These are phyloP conservation scores for Penicillium sp. DNA, from an alignment of 2,329 filamentous ascomycete genomes.

Conservation along the genomic window DNA sequence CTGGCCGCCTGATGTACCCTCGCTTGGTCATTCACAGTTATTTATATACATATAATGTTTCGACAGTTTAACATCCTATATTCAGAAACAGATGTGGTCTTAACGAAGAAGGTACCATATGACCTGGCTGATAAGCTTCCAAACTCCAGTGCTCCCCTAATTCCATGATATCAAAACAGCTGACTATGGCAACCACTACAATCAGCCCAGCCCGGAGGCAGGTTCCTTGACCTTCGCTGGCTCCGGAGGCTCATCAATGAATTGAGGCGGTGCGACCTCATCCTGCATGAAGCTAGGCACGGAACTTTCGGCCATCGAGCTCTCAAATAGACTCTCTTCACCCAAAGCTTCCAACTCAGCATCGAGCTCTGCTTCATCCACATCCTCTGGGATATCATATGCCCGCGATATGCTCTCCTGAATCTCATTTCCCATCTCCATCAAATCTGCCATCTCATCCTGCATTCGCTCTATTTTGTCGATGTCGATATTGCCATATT, in stretches of 20 bases:
- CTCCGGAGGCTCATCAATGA: constrained; percentile 89
- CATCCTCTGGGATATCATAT: constrained; percentile 95
- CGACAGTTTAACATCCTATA: background rate
- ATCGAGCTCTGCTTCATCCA: constrained; percentile 94
- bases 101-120: background rate
- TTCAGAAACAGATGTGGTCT: background rate
- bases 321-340: constrained; percentile 89
- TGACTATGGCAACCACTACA: constrained; percentile 2
- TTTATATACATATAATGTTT: background rate
- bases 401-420: constrained; percentile 89
- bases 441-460: constrained; percentile 97
- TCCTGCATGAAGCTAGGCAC: constrained; percentile 89
- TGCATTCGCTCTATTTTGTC: constrained; percentile 98
- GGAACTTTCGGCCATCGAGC: constrained; percentile 63
- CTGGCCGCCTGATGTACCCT: background rate
- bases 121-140: constrained; percentile 10
- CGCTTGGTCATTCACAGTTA: background rate
- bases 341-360: constrained; percentile 94
- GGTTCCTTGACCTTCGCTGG: constrained; percentile 81
- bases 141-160: constrained; percentile 26
- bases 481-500: constrained; percentile 96
- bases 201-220: constrained; percentile 53
- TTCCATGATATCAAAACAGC: constrained; percentile 13
- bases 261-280: constrained; percentile 78
- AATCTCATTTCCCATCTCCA: constrained; percentile 98